A percentile compares a stretch with the other conserved stretches of the same genome.
phyloP scores from a whole-genome alignment of 2,329 filamentous ascomycete genomes.

The Penicillium palitans region DNA sequence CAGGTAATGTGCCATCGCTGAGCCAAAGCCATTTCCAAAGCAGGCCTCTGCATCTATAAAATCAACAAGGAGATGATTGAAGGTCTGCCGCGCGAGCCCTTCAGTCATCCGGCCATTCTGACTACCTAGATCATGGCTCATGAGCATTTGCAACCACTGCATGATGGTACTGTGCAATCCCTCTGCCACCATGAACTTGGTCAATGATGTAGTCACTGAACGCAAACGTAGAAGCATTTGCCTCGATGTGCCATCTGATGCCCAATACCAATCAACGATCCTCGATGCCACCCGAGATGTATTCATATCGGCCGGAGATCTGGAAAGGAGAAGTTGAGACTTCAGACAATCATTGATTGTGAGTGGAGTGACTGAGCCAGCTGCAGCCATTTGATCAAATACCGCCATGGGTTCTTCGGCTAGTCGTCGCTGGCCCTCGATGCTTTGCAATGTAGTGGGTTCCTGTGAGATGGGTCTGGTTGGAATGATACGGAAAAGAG shows the following conservation, averaged over 20 bases:
- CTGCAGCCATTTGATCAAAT: slow-evolving; percentile 42
- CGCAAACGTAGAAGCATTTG: slow-evolving; percentile 34
- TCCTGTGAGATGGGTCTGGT: slow-evolving; percentile 22
- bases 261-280: slow-evolving; percentile 43
- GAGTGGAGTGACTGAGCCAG: slow-evolving; percentile 34
- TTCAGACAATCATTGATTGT: slow-evolving; percentile 34
- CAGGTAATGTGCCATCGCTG: slow-evolving; percentile 35
- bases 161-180: slow-evolving; percentile 36
- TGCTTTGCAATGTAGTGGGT: slow-evolving; percentile 11
- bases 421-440: slow-evolving; percentile 23
- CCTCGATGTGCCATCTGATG: slow-evolving; percentile 36
- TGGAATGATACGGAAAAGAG: slow-evolving; percentile 43
- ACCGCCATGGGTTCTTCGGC: slow-evolving; percentile 36
- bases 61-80: slow-evolving; percentile 31
- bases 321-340: slow-evolving; percentile 35
- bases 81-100: slow-evolving; percentile 21
- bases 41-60: slow-evolving; percentile 37
- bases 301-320: slow-evolving; percentile 33
- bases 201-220: slow-evolving; percentile 24
- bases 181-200: slow-evolving; percentile 45
- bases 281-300: slow-evolving; percentile 36
- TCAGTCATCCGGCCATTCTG: slow-evolving; percentile 26
- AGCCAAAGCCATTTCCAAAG: slow-evolving; percentile 35
- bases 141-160: slow-evolving; percentile 38
- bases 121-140: slow-evolving; percentile 29